These are phyloP conservation scores for Thinopyrum elongatum DNA, from an alignment of 176 grass and related monocot species.

Conservation along the genomic window DNA sequence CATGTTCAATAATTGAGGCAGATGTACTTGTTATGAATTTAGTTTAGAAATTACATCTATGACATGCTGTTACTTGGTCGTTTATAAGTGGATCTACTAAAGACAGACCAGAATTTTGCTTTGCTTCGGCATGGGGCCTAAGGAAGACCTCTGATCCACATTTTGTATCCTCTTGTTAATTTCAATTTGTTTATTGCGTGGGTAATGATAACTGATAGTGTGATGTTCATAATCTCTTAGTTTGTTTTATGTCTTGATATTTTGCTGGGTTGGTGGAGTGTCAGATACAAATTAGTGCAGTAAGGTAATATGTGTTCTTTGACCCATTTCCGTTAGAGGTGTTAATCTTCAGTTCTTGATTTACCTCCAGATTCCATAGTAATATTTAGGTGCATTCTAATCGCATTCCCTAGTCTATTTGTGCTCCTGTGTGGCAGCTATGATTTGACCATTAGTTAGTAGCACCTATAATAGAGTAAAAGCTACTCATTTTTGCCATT, in stretches of 20 bases:
- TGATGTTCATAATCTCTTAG: background rate
- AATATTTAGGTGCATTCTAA: background rate
- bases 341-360: background rate
- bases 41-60: background rate
- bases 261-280: too few species aligned
- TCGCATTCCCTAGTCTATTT: too few species aligned
- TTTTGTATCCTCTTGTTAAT: background rate
- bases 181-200: background rate
- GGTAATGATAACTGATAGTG: background rate
- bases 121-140: background rate
- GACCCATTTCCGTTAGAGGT: background rate
- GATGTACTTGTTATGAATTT: background rate
- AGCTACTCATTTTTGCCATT: too few species aligned
- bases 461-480: too few species aligned
- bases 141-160: background rate
- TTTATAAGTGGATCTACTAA: background rate
- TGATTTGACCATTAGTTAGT: background rate
- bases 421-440: background rate
- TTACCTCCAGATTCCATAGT: background rate
- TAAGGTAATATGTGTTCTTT: too few species aligned
- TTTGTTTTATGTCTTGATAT: too few species aligned
- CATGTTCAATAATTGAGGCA: slow-evolving; percentile 34
- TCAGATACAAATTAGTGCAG: too few species aligned
- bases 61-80: background rate
- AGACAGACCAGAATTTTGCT: background rate